A percentile compares a stretch with the other conserved stretches of the same genome.
phyloP scores from a whole-genome alignment of 116 monocot genomes.

The Cymodocea nodosa region DNA sequence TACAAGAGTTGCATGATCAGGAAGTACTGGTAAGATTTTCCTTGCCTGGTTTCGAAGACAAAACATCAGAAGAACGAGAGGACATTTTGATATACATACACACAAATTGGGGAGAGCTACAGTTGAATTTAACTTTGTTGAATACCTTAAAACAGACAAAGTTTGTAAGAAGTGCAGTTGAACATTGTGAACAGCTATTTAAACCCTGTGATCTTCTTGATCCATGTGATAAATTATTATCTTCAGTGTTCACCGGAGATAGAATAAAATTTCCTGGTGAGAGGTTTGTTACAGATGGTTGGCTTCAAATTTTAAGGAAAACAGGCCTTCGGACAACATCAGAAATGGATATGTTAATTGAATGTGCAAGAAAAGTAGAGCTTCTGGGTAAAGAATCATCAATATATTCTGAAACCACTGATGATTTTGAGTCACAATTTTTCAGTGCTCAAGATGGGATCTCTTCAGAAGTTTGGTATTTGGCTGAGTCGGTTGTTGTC shows the following conservation, averaged over 20 bases:
- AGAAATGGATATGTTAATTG: constrained; percentile 65
- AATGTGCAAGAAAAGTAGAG: constrained; percentile 88
- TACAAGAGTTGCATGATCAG: constrained; percentile 54
- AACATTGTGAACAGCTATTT: constrained; percentile 40
- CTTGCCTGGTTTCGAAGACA: constrained; percentile 77
- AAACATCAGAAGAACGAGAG: constrained; percentile 61
- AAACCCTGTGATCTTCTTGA: constrained; percentile 89
- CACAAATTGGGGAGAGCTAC: constrained; percentile 78
- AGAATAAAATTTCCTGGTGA: constrained; percentile 75
- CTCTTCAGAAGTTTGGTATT: constrained; percentile 53
- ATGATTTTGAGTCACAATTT: constrained; percentile 51
- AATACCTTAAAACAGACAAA: constrained; percentile 61
- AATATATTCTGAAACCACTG: constrained; percentile 15
- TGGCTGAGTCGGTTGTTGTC: constrained; percentile 75
- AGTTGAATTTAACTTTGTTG: constrained; percentile 40
- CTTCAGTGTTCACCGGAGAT: constrained; percentile 75
- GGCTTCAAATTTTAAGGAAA: constrained; percentile 80
- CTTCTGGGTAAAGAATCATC: constrained; percentile 45
- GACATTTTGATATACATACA: constrained; percentile 60
- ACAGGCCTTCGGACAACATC: constrained; percentile 61
- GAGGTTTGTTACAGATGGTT: constrained; percentile 62
- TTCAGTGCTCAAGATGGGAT: constrained; percentile 30
- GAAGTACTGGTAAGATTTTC: constrained; percentile 80
- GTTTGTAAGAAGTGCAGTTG: constrained; percentile 68
- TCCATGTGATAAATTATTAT: constrained; percentile 72